phyloP scores from a whole-genome alignment of 345 rosid genomes.

The Capsella bursapastoris region DNA sequence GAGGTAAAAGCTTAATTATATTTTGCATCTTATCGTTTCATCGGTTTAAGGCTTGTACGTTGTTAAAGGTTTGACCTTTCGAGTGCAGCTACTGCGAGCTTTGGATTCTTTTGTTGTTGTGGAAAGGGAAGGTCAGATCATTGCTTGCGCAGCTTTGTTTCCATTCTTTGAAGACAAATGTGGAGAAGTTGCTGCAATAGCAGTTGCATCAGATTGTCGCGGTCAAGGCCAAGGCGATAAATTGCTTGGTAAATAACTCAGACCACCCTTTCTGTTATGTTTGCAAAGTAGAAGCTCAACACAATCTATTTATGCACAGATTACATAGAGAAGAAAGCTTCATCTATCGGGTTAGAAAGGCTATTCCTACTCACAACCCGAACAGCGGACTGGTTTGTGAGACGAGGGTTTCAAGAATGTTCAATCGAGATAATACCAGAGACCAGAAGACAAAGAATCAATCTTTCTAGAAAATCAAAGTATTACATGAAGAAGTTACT shows the following conservation, averaged over 20 bases:
- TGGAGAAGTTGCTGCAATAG: conserved; percentile 91
- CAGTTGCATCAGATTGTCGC: conserved; percentile 84
- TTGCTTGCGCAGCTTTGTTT: conserved; percentile 86
- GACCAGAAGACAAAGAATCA: conserved; percentile 49
- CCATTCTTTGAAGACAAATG: conserved; percentile 81
- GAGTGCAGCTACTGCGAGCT: conserved; percentile 68
- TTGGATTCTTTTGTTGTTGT: conserved; percentile 68
- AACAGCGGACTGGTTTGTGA: conserved; percentile 82
- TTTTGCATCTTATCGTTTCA: neutral
- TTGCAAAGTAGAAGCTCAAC: neutral
- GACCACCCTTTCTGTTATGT: neutral
- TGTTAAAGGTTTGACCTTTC: conserved; percentile 50
- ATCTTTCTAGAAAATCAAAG: conserved; percentile 79
- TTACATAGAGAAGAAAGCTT: conserved; percentile 87
- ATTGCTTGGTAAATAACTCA: conserved; percentile 64
- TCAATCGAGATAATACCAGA: conserved; percentile 70
- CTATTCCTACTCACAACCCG: conserved; percentile 89
- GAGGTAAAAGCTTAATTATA: conserved; percentile 54
- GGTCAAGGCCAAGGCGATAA: conserved; percentile 99
- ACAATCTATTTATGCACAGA: conserved; percentile 56
- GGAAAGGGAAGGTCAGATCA: conserved; percentile 94
- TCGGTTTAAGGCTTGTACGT: neutral
- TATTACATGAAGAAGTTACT: conserved; percentile 79
- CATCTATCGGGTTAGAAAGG: conserved; percentile 68
- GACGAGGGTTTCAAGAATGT: conserved; percentile 83